Percentiles rank a stretch among this genome's conserved stretches.
phyloP scores from a whole-genome alignment of 768 basidiomycete genomes.

The Coprinopsis strossmayeri region DNA sequence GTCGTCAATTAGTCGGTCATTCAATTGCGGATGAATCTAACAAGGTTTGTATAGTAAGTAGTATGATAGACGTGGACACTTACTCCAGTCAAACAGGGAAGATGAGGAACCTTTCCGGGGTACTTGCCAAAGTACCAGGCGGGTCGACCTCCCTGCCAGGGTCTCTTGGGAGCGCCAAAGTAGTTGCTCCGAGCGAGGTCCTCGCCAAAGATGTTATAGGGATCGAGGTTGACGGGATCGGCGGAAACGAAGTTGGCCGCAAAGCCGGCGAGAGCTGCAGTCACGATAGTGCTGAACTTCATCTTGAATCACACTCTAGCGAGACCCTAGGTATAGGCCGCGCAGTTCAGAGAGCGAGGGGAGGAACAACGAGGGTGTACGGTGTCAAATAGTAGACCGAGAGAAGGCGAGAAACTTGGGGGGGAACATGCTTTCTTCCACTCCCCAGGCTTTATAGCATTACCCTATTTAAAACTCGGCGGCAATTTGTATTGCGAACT shows the following conservation, averaged over 20 bases:
- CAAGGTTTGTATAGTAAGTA: no score
- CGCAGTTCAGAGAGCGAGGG: no score
- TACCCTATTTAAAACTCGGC: no score
- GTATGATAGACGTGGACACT: conserved; percentile 2
- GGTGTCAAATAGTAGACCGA: no score
- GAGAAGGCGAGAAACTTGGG: no score
- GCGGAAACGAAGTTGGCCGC: neutral
- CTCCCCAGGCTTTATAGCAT: no score
- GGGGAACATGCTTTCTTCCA: no score
- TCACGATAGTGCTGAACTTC: conserved; percentile 3
- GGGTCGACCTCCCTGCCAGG: conserved; percentile 27
- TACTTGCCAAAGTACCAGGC: conserved; percentile 38
- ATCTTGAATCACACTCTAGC: no score
- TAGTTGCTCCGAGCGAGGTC: conserved; percentile 10
- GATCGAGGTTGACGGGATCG: neutral
- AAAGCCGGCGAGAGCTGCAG: neutral
- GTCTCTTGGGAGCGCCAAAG: conserved; percentile 31
- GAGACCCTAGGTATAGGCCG: no score
- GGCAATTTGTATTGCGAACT: no score
- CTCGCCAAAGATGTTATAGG: conserved; percentile 21
- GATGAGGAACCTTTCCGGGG: conserved; percentile 19
- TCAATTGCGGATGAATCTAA: no score
- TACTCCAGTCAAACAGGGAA: conserved; percentile 28
- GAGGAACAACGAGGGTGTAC: no score
- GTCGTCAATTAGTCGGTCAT: conserved; percentile 8